Evolutionary conservation across 2,329 filamentous ascomycete species (phyloP).

Genomic region (Penicillium sp.): DNA sequence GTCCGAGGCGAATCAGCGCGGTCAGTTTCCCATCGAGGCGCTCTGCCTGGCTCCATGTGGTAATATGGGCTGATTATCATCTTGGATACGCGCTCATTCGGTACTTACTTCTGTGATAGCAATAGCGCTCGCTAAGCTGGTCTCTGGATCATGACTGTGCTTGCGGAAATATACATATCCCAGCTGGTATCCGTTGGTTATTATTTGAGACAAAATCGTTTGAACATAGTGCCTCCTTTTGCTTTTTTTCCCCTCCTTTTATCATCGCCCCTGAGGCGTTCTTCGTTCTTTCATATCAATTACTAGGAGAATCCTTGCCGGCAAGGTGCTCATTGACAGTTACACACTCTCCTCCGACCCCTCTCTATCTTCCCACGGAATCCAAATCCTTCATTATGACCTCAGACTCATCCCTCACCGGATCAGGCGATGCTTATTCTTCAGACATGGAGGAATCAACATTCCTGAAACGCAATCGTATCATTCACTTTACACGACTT

Average conservation of each 20-base stretch:
- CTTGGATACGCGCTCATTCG: constrained; percentile 10
- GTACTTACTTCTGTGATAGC: constrained; percentile 13
- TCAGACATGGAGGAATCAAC: constrained; percentile 37
- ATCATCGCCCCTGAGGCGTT: constrained; percentile 6
- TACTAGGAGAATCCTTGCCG: constrained; percentile 13
- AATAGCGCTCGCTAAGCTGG: constrained; percentile 12
- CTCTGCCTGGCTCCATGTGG: background rate
- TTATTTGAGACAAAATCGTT: constrained; percentile 7
- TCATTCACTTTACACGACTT: constrained; percentile 35
- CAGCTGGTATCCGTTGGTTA: background rate
- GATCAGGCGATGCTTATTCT: constrained; percentile 31
- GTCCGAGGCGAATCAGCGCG: constrained; percentile 5
- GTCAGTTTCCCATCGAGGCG: background rate
- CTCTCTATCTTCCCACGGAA: background rate
- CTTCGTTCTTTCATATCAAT: constrained; percentile 4
- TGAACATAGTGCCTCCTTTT: constrained; percentile 12
- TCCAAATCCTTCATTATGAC: constrained; percentile 24
- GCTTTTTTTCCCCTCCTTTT: constrained; percentile 16
- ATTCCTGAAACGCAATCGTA: constrained; percentile 34
- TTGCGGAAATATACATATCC: constrained; percentile 13
- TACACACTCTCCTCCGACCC: constrained; percentile 2
- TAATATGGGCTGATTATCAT: background rate
- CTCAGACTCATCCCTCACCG: constrained; percentile 25
- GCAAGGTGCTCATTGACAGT: constrained; percentile 11
- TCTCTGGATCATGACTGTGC: background rate